Percentiles rank a stretch among this genome's conserved stretches.
phyloP scores from a whole-genome alignment of 331 rosid species.

The Quercus phellos region DNA sequence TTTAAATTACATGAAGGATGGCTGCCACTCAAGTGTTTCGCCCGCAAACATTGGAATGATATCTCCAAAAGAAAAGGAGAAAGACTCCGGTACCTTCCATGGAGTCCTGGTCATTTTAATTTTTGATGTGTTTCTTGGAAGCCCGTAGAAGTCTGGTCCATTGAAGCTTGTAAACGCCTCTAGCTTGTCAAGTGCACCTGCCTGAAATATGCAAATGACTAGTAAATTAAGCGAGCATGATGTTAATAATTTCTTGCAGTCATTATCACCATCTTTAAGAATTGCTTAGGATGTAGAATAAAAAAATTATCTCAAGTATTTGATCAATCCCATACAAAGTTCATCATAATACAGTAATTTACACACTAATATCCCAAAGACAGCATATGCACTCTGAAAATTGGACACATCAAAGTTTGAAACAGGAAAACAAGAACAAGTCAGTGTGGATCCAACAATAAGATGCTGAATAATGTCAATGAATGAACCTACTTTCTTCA shows the following conservation, averaged over 20 bases:
- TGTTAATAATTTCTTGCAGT: background rate
- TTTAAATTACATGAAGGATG: slow-evolving; percentile 30
- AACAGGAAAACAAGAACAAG: background rate
- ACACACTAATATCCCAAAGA: background rate
- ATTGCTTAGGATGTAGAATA: background rate
- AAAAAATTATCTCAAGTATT: background rate
- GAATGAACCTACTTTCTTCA: background rate
- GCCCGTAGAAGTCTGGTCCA: slow-evolving; percentile 92
- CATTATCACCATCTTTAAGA: background rate
- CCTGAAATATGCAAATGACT: slow-evolving; percentile 33
- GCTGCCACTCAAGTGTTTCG: slow-evolving; percentile 76
- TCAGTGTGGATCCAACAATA: background rate
- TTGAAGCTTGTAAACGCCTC: slow-evolving; percentile 92
- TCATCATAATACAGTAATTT: background rate
- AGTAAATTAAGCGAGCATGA: background rate
- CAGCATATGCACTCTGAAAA: background rate
- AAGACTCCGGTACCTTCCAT: slow-evolving; percentile 68
- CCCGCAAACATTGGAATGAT: slow-evolving; percentile 88
- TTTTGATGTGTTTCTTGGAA: slow-evolving; percentile 71
- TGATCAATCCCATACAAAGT: background rate
- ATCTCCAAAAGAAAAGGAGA: slow-evolving; percentile 69
- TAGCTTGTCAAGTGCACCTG: slow-evolving; percentile 79
- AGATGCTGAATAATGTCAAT: background rate
- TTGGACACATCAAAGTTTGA: background rate
- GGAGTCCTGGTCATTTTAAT: slow-evolving; percentile 56